Percentiles rank a stretch among this genome's conserved stretches.
phyloP scores from a whole-genome alignment of 139 green algal species.

The Coelastrella sp. region DNA sequence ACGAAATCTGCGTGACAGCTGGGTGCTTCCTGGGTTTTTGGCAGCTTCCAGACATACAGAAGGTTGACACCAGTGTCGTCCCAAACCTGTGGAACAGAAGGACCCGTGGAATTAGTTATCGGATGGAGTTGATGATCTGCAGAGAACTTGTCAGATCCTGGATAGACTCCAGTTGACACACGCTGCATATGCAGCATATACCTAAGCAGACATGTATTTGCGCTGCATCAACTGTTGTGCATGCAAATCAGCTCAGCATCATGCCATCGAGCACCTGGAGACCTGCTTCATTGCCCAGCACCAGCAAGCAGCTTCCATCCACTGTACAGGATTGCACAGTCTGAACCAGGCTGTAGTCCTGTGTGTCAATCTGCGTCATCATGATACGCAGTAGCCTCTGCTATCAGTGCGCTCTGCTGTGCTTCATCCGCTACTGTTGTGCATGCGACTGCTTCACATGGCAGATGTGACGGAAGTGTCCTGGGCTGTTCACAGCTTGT shows the following conservation, averaged over 20 bases:
- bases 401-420: background rate
- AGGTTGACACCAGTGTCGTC: constrained; percentile 45
- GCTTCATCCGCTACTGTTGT: no score
- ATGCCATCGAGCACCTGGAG: constrained; percentile 30
- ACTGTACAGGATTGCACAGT: background rate
- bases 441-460: no score
- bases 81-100: constrained; percentile 58
- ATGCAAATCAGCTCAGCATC: no score
- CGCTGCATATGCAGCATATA: background rate
- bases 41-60: constrained; percentile 49
- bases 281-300: constrained; percentile 19
- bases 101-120: background rate
- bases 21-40: background rate
- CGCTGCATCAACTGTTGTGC: no score
- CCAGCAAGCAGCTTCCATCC: constrained; percentile 21
- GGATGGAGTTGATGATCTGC: no score
- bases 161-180: no score
- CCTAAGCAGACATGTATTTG: background rate
- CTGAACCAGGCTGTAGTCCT: constrained; percentile 43
- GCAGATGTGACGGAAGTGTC: no score
- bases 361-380: constrained; percentile 22
- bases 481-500: no score
- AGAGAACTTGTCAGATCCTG: no score
- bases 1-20: background rate
- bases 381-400: background rate